Percentiles rank a stretch among this genome's conserved stretches.
phyloP scores from a whole-genome alignment of 495 filamentous ascomycete species.

The Podospora bellae-mahoneyi region DNA sequence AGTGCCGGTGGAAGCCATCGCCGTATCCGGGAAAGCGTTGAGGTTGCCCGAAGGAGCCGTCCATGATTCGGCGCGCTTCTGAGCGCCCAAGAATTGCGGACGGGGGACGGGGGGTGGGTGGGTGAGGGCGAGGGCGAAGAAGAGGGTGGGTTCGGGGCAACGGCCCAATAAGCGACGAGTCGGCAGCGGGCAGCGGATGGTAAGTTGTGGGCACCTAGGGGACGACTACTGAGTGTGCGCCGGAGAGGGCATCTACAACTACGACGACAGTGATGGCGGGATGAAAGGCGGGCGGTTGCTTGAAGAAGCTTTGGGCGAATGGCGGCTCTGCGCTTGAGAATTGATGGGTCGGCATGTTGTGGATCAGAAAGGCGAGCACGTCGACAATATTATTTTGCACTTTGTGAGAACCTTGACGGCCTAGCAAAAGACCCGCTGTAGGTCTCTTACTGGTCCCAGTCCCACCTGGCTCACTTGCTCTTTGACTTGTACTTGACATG shows the following conservation, averaged over 20 bases:
- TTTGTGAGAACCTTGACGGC: slow-evolving; percentile 30
- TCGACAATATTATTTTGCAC: slow-evolving; percentile 25
- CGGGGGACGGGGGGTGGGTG: not conserved
- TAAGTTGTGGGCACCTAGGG: not conserved
- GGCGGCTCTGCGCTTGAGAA: slow-evolving; percentile 13
- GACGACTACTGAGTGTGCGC: not conserved
- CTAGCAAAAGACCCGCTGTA: slow-evolving; percentile 4
- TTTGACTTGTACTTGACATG: not conserved
- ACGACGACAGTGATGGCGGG: not conserved
- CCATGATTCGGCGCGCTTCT: slow-evolving; percentile 20
- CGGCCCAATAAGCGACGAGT: not conserved
- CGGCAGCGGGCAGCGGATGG: not conserved
- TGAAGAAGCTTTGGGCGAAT: slow-evolving; percentile 8
- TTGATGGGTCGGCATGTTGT: slow-evolving; percentile 14
- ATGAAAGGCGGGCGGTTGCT: not conserved
- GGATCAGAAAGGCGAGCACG: slow-evolving; percentile 15
- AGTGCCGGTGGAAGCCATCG: slow-evolving; percentile 25
- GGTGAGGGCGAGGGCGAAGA: not conserved
- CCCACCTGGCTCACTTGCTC: not conserved
- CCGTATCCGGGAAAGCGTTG: slow-evolving; percentile 21
- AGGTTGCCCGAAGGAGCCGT: slow-evolving; percentile 23
- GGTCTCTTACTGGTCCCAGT: slow-evolving; percentile 1
- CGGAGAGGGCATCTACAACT: not conserved
- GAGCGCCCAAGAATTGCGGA: slow-evolving; percentile 8
- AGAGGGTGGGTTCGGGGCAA: not conserved